These are phyloP conservation scores for Hebeloma cylindrosporum DNA, from an alignment of 768 basidiomycete genomes.

Conservation along the genomic window DNA sequence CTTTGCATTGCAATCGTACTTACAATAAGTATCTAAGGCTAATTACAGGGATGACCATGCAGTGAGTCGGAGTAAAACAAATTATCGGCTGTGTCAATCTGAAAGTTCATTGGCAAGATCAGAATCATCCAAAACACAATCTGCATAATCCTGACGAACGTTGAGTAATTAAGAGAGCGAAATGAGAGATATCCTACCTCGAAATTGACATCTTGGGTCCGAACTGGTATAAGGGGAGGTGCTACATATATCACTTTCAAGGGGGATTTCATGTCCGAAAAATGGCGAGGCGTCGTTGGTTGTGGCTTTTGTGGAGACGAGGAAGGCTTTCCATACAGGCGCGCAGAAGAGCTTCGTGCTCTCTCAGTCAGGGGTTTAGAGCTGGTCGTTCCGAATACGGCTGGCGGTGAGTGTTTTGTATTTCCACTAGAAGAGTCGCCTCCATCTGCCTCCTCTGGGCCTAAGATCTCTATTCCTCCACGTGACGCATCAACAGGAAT, in stretches of 20 bases:
- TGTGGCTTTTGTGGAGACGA: background rate
- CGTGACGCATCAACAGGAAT: background rate
- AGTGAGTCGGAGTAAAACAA: background rate
- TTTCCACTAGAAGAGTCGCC: constrained; percentile 2
- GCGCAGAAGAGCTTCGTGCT: too few species aligned
- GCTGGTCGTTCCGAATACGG: too few species aligned
- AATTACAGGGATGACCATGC: background rate
- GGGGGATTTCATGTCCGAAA: constrained; percentile 12
- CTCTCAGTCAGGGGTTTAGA: too few species aligned
- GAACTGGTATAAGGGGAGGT: constrained; percentile 23
- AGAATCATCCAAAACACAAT: constrained; percentile 36
- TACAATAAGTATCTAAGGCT: background rate
- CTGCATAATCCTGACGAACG: constrained; percentile 30
- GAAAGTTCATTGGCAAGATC: constrained; percentile 25
- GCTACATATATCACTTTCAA: constrained; percentile 20
- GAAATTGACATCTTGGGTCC: constrained; percentile 17
- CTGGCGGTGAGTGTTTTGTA: too few species aligned
- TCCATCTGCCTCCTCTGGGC: background rate
- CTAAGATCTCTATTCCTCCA: constrained; percentile 8
- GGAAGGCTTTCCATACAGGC: too few species aligned
- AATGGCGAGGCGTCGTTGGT: constrained; percentile 3
- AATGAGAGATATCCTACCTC: constrained; percentile 15
- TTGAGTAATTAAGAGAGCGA: background rate
- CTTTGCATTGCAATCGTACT: background rate
- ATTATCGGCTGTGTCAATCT: background rate